phyloP scores from a whole-genome alignment of 768 basidiomycete species.

The Amanita exitialis region DNA sequence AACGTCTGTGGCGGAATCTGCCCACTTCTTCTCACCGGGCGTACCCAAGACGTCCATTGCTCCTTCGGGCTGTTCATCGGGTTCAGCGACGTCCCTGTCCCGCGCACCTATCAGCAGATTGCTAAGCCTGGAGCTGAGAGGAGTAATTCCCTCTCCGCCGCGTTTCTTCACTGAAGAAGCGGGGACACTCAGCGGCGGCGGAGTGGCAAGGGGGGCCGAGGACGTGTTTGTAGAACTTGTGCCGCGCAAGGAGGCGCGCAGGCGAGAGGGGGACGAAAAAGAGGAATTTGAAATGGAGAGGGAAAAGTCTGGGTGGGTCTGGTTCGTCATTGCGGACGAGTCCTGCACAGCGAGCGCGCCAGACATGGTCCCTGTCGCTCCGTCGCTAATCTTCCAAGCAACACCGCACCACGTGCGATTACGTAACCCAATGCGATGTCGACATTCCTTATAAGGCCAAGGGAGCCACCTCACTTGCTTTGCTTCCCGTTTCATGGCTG shows the following conservation, averaged over 20 bases:
- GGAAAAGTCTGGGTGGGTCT: slow-evolving; percentile 5
- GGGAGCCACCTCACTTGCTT: background rate
- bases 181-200: slow-evolving; percentile 27
- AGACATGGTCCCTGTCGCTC: background rate
- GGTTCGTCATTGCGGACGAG: slow-evolving; percentile 4
- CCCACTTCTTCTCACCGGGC: slow-evolving; percentile 35
- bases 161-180: slow-evolving; percentile 17
- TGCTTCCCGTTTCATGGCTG: slow-evolving; percentile 8
- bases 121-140: slow-evolving; percentile 25
- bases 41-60: slow-evolving; percentile 42
- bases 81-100: slow-evolving; percentile 15
- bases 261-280: slow-evolving; percentile 1
- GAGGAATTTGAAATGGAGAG: slow-evolving; percentile 1
- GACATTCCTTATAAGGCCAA: background rate
- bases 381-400: background rate
- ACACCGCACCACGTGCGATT: slow-evolving; percentile 2
- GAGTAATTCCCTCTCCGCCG: slow-evolving; percentile 28
- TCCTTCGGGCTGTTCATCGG: slow-evolving; percentile 25
- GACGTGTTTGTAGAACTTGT: slow-evolving; percentile 43
- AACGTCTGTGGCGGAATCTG: slow-evolving; percentile 32
- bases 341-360: background rate
- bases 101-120: slow-evolving; percentile 4
- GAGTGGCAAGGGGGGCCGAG: slow-evolving; percentile 38
- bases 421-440: background rate
- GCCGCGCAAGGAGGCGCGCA: background rate